A percentile compares a stretch with the other conserved stretches of the same genome.
Evolutionary conservation across 345 rosid species (phyloP).

Genomic region (Litchi chinensis): DNA sequence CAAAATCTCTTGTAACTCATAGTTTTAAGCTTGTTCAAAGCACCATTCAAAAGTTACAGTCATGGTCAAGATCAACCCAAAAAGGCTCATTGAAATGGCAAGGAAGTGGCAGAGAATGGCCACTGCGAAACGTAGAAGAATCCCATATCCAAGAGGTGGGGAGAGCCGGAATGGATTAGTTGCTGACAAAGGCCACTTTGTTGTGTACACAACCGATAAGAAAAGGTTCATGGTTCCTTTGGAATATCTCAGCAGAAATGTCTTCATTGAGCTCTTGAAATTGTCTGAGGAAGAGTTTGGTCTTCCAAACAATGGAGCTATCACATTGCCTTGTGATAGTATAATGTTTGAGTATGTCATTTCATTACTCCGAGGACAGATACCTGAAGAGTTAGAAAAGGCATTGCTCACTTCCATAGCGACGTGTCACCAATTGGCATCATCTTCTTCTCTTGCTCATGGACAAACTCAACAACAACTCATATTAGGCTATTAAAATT

Average conservation of each 20-base stretch:
- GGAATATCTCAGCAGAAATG: slow-evolving; percentile 20
- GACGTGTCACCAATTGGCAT: background rate
- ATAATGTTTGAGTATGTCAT: slow-evolving; percentile 27
- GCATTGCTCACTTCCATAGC: slow-evolving; percentile 25
- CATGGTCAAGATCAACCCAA: too few relatives aligned
- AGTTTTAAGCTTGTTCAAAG: too few relatives aligned
- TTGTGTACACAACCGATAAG: slow-evolving; percentile 16
- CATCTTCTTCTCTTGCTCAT: background rate
- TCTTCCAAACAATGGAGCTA: background rate
- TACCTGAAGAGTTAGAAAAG: slow-evolving; percentile 32
- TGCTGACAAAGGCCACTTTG: slow-evolving; percentile 20
- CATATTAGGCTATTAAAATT: background rate
- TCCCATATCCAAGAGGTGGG: slow-evolving; percentile 4
- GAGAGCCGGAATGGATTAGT: background rate
- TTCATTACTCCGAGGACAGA: slow-evolving; percentile 12
- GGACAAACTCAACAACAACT: background rate
- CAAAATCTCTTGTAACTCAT: background rate
- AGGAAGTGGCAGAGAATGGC: slow-evolving; percentile 26
- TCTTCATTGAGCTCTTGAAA: slow-evolving; percentile 12
- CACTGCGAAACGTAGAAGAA: slow-evolving; percentile 5
- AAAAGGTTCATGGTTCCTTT: slow-evolving; percentile 25
- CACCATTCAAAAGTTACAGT: background rate
- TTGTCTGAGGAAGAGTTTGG: background rate
- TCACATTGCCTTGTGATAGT: slow-evolving; percentile 36
- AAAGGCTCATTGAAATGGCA: slow-evolving; percentile 10